These are phyloP conservation scores for Dissophora globulifera DNA, from an alignment of 192 early-diverging fungal genomes.

Conservation along the genomic window DNA sequence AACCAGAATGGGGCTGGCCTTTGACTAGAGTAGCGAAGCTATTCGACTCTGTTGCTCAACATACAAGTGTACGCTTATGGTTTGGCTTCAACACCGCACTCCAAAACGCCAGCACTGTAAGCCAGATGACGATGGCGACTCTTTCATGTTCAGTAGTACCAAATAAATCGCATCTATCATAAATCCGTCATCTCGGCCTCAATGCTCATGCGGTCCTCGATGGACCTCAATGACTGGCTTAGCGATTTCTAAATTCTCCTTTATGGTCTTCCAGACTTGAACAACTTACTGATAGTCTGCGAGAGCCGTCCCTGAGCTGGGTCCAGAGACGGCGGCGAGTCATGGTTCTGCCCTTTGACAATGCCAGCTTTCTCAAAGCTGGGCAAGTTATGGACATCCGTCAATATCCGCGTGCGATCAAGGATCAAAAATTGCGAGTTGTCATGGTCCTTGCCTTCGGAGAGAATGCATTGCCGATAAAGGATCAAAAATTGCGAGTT, in stretches of 20 bases:
- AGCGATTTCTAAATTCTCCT: conserved; percentile 14
- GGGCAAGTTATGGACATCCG: conserved; percentile 28
- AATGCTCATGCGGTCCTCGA: conserved; percentile 12
- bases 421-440: conserved; percentile 18
- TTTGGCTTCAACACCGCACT: no score
- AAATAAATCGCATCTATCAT: conserved; percentile 17
- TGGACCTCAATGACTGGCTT: not conserved
- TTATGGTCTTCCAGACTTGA: conserved; percentile 27
- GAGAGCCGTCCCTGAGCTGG: conserved; percentile 12
- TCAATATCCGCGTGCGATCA: conserved; percentile 13
- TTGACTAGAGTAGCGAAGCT: no score
- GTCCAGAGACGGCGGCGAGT: not conserved
- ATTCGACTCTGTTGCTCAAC: no score
- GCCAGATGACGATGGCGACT: no score
- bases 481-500: conserved; percentile 18
- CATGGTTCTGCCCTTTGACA: not conserved
- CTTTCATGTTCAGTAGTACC: no score
- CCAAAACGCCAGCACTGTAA: no score
- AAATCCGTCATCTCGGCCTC: conserved; percentile 30
- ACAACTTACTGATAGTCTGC: conserved; percentile 18
- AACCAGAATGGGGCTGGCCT: no score
- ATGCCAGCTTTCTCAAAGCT: not conserved
- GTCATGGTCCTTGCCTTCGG: conserved; percentile 35
- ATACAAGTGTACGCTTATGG: no score
- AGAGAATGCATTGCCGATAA: no score